phyloP scores from a whole-genome alignment of 495 filamentous ascomycete genomes.

The Entonaema liquescens region DNA sequence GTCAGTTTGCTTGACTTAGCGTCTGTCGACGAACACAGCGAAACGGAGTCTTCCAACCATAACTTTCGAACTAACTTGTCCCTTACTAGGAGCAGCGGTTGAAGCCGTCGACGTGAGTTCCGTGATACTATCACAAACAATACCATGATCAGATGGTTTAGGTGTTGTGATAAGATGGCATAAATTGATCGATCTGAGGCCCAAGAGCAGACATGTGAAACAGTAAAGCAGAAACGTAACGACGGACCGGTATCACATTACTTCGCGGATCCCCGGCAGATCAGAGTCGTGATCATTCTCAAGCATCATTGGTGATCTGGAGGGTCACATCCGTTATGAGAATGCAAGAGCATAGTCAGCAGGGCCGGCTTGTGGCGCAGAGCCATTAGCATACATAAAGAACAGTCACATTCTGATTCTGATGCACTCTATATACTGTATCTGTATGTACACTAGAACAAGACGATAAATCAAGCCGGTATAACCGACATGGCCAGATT shows the following conservation, averaged over 20 bases:
- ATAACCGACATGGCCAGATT: constrained; percentile 14
- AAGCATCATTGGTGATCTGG: background rate
- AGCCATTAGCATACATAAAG: background rate
- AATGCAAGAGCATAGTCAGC: background rate
- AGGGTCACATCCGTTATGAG: background rate
- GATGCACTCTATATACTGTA: background rate
- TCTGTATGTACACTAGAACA: background rate
- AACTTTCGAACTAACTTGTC: background rate
- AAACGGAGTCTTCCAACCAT: background rate
- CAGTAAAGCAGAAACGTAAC: constrained; percentile 24
- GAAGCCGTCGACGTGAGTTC: background rate
- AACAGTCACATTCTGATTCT: background rate
- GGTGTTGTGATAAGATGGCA: background rate
- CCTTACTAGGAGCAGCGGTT: background rate
- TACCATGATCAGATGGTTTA: background rate
- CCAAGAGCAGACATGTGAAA: constrained; percentile 25
- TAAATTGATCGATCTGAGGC: constrained; percentile 15
- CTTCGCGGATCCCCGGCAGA: constrained; percentile 33
- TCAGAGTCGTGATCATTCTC: constrained; percentile 9
- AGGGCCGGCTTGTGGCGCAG: background rate
- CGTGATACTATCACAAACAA: background rate
- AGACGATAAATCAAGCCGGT: constrained; percentile 1
- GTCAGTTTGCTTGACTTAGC: background rate
- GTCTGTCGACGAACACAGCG: background rate
- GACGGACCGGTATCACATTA: constrained; percentile 35